Base-by-base conservation (phyloP, 225 moss, liverwort and hornwort species). In the Thuidium tamariscinum region DNA sequence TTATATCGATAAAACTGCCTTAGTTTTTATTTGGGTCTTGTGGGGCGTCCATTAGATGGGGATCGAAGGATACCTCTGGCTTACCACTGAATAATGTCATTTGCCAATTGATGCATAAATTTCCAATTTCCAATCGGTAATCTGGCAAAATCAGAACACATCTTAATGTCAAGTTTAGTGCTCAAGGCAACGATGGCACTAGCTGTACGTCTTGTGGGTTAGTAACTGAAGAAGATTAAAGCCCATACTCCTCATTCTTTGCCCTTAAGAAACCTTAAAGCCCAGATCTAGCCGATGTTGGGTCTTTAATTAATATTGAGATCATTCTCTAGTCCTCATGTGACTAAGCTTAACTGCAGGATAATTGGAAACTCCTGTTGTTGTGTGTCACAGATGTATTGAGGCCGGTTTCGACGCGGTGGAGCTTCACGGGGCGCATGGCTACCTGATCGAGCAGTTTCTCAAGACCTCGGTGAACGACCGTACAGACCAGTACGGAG, bases 371-470 rank as follows among this genome's bases (percentile, higher is more conserved):
- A 1, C 77, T 54, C 15, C 21, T 62, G 54, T 12, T 26, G 65
- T 19, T 67, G 13, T 29, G 41, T 70, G 32, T 73, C 68, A 73
- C 46, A 84, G 88, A 46, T 84, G 21, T 88, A 36, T 87, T 4
- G 83, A 83, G 36, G 83, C 87, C 6, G 87, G 87, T 21, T 87
- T 87, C 49, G 87, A 87, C 49, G 87, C 37, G 56, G 87, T 87
- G 77, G 87, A 87, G 87, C 2, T 88, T 56, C 84, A 88, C 59
- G 89, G 71, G 54, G 92, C 94, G 17, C 93, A 95, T 42, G 95
- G 96, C 56, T 95, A 94, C 83, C 49, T 87, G 83, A 48, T 90
- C 44, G 90, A 90, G 22, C 90, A 90, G 52, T 91, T 91, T 48
- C 62, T 89, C 15, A 91, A 91, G 69, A 87, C 54, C 69, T 74